Base-by-base conservation (phyloP, 768 basidiomycete species). In the Mycena rosella region DNA sequence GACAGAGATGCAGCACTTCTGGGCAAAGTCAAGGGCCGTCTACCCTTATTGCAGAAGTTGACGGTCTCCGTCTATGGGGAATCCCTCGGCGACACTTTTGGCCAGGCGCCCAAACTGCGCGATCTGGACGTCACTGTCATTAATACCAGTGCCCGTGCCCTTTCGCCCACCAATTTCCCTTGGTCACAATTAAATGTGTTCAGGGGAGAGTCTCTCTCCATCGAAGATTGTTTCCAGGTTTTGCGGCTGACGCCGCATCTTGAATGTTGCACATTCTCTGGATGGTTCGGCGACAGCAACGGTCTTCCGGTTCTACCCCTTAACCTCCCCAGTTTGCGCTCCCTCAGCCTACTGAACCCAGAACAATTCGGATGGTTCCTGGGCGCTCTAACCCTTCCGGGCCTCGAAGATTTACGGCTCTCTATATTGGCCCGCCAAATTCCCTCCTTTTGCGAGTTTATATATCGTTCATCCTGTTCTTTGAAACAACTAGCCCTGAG, bases 401-500 rank as follows among this genome's bases (percentile, higher is more conserved):
- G 14, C 40, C 40, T 57, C 24, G 40, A 44, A n/a, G n/a, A 57
- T 10, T n/a, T 57, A n/a, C 42, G 29, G n/a, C 20, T 55, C 3
- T 55, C 32, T 13, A 34, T 57, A 5, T 20, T 57, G 40, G 40
- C 40, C 15, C 54, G 38, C 54, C 54, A 56, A 56, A 18, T 56
- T 56, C 24, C 54, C 11, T 38, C 54, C 36, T 56, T 56, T 24
- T 56, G 36, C 15, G 24, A 56, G 5, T 42, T 56, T 9, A 56
- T 56, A 40, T 56, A 15, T 56, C 54, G 54, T 26, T 56, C 54
- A 18, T 24, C 36, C 38, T 56, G 54, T 38, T 56, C 53, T 5
- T 24, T 56, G 30, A 24, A 40, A 18, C 27, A 26, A 40, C 24
- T 42, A 5, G 38, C 13, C 24, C 15, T 56, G 20, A 27, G 24